These are phyloP conservation scores for Exserohilum turcica DNA, from an alignment of 2,329 filamentous ascomycete species.

Conservation along the genomic window DNA sequence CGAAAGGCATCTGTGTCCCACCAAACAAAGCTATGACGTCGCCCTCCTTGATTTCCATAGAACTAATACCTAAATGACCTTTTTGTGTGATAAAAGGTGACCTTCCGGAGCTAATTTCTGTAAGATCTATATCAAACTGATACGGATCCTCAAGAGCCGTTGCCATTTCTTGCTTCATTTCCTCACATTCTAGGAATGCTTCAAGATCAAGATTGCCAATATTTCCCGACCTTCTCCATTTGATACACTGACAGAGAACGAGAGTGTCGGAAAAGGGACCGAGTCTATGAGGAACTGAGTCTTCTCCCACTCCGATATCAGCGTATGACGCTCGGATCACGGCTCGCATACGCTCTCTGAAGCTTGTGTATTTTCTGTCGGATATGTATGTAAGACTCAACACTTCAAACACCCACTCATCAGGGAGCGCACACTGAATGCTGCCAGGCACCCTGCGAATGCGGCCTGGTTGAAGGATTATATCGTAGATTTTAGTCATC, in stretches of 20 bases:
- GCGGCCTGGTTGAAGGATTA: neutral
- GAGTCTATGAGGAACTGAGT: neutral
- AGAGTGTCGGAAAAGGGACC: neutral
- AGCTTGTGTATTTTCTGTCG: neutral
- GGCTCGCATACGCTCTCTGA: neutral
- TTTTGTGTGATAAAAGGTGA: conserved; percentile 18
- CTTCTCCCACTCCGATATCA: neutral
- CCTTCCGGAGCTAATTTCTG: conserved; percentile 9
- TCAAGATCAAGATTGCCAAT: neutral
- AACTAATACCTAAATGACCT: conserved; percentile 18
- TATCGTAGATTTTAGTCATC: neutral
- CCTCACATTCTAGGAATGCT: no score
- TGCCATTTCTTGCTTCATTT: no score
- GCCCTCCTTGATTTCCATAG: conserved; percentile 9
- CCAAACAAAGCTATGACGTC: conserved; percentile 18
- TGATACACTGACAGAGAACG: no score
- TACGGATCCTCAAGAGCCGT: rapidly evolving
- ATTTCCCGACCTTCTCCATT: no score
- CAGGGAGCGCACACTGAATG: neutral
- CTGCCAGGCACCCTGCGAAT: neutral
- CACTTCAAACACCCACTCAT: neutral
- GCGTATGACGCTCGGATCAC: neutral
- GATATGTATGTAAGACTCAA: neutral
- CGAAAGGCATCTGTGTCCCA: conserved; percentile 22
- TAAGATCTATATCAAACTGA: no score